Conservation (phyloP, 148 eudicot species). For the Nepenthes gracilis region DNA sequence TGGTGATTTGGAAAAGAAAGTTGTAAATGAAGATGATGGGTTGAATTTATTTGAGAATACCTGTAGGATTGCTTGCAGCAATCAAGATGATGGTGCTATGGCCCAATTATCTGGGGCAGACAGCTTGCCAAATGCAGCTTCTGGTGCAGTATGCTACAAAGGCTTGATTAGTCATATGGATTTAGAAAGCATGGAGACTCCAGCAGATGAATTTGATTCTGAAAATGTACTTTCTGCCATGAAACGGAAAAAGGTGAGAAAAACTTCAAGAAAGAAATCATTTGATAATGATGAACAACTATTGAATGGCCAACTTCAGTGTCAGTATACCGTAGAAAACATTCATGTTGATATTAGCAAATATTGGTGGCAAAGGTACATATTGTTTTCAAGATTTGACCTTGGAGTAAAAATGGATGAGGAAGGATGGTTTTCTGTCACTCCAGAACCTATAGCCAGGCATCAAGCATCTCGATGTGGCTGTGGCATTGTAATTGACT, state of each 20-base stretch:
- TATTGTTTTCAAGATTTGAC: constrained; percentile 62
- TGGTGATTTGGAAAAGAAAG: neutral
- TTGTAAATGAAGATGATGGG: neutral
- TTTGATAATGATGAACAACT: constrained; percentile 10
- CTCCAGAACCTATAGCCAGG: constrained; percentile 73
- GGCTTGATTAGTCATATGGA: constrained; percentile 1
- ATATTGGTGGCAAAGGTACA: constrained; percentile 87
- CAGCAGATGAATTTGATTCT: constrained; percentile 12
- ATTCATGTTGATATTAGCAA: constrained; percentile 38
- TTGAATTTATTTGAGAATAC: neutral
- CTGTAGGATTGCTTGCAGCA: constrained; percentile 7
- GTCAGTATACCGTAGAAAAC: constrained; percentile 24
- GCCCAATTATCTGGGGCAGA: constrained; percentile 10
- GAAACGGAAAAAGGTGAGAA: constrained; percentile 39
- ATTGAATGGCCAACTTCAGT: constrained; percentile 12
- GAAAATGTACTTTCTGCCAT: constrained; percentile 10
- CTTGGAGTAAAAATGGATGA: constrained; percentile 79
- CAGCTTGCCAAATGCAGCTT: constrained; percentile 8
- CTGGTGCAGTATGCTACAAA: constrained; percentile 7
- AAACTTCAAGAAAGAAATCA: constrained; percentile 24
- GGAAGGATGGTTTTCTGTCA: constrained; percentile 99
- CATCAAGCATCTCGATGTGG: constrained; percentile 86
- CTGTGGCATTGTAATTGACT: constrained; percentile 45
- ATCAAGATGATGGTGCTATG: neutral
- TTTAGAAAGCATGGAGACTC: constrained; percentile 4